Evolutionary conservation across 116 monocot species (phyloP), one percentile per base, ranked within the genome.

Genomic region (Dioscorea cayenensis): DNA sequence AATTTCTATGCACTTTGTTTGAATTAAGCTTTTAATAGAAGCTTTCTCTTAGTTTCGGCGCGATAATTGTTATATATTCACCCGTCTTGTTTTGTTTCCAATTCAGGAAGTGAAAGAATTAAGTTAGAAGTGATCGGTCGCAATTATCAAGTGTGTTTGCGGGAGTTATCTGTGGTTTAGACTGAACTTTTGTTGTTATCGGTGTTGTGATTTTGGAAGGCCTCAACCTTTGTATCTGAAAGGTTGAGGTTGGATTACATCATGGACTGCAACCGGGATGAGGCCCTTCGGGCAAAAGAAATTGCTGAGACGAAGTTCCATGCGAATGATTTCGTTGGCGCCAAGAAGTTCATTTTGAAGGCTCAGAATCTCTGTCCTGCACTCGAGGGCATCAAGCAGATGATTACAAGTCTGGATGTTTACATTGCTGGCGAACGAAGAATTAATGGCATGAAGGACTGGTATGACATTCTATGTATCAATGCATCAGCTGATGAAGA

Each of bases 241-340:
- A 65, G 35, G 35, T 16, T 55, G 18, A 55, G 14, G n/a, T 3
- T 18, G 55, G 55, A 25, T 35, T 14, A 17, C 16, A 14, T 23
- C 51, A 91, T 91, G 90, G 94, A 90, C 29, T 90, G 83, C 67
- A 85, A 83, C 70, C 75, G 37, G 37, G 87, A 87, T 64, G 94
- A 94, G 65, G 87, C 94, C 29, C 71, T 83, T 14, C 79, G 79
- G 68, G 86, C 89, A 5, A 90, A 75, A 63, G 79, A 77, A 36
- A 73, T 85, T 4, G 83, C 90, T 1, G 90, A 94, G 65, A 74
- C 29, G 36, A 90, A 89, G 69, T 87, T 94, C 65, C 43, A n/a
- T 6, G 14, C 72, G 0, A 89, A 79, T 38, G 87, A 94, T 60
- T 16, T 87, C 18, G 58, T 21, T 2, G 83, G 81, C 36, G 87